A percentile compares a stretch with the other conserved stretches of the same genome.
Evolutionary conservation across 345 rosid genomes (phyloP).

Genomic region (Carallia pectinifolia): DNA sequence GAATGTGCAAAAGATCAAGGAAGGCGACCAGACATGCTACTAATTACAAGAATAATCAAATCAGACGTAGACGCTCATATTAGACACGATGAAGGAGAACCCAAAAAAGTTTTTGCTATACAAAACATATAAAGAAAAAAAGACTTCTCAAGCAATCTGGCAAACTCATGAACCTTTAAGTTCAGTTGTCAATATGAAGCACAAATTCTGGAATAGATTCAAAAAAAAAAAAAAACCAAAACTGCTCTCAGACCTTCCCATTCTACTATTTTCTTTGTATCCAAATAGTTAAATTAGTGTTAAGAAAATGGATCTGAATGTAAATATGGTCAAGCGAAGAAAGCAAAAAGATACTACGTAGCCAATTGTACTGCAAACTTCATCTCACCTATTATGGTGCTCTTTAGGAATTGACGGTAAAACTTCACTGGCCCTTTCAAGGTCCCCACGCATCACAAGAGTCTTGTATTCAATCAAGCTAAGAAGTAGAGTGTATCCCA

Average conservation of each 20-base stretch:
- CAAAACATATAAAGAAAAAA: neutral
- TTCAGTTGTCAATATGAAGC: neutral
- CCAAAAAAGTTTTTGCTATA: too few relatives aligned
- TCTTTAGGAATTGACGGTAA: conserved; percentile 86
- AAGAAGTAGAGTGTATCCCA: conserved; percentile 81
- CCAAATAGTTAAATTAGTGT: neutral
- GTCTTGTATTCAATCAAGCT: conserved; percentile 95
- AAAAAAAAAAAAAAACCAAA: neutral
- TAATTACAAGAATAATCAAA: neutral
- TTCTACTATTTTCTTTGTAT: neutral
- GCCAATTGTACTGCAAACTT: neutral
- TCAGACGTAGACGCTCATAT: too few relatives aligned
- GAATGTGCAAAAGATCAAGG: neutral
- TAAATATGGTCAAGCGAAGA: neutral
- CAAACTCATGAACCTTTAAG: neutral
- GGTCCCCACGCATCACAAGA: conserved; percentile 93
- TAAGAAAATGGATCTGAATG: neutral
- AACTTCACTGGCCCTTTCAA: conserved; percentile 70
- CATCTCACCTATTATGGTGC: conserved; percentile 72
- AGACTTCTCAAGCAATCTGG: neutral
- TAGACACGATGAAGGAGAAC: too few relatives aligned
- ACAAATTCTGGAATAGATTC: neutral
- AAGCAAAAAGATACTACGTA: neutral
- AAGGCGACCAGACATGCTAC: neutral
- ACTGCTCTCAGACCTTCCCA: too few relatives aligned